Conservation (phyloP, 163 green algal genomes). For the Coccomyxa subellipsoidea region DNA sequence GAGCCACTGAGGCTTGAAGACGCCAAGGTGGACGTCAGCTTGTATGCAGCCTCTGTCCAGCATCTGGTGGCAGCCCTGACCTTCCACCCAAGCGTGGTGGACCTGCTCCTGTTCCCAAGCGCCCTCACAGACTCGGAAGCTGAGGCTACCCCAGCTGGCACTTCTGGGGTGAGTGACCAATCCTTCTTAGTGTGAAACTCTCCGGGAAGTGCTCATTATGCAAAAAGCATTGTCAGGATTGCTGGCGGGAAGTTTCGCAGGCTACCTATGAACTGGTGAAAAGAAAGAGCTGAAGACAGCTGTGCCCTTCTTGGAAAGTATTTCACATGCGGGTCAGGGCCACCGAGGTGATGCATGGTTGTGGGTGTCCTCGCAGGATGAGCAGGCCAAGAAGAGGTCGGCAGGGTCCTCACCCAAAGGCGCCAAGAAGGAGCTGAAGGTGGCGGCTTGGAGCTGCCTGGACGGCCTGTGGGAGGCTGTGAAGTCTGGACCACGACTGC, state of each 20-base stretch:
- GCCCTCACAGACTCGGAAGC: not conserved
- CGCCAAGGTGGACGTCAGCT: not conserved
- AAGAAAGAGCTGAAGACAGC: no score
- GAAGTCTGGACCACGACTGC: conserved; percentile 18
- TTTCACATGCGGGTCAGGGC: no score
- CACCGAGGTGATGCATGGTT: not conserved
- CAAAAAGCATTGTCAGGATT: no score
- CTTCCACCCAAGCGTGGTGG: conserved; percentile 32
- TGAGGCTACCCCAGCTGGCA: not conserved
- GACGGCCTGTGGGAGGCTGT: conserved; percentile 33
- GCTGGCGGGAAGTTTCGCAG: no score
- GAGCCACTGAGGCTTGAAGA: not conserved
- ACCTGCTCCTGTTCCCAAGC: conserved; percentile 31
- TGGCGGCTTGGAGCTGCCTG: conserved; percentile 23
- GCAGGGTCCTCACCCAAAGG: not conserved
- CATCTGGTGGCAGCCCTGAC: not conserved
- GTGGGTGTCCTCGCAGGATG: not conserved
- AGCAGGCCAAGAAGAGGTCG: not conserved
- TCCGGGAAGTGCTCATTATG: no score
- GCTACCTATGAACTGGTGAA: no score
- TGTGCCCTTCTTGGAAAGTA: no score
- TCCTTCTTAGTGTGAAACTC: no score
- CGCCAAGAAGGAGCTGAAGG: not conserved
- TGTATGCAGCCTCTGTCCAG: not conserved
- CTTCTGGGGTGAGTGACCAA: not conserved